Conservation (phyloP, 2,329 filamentous ascomycete species). For the Fusarium sp. region DNA sequence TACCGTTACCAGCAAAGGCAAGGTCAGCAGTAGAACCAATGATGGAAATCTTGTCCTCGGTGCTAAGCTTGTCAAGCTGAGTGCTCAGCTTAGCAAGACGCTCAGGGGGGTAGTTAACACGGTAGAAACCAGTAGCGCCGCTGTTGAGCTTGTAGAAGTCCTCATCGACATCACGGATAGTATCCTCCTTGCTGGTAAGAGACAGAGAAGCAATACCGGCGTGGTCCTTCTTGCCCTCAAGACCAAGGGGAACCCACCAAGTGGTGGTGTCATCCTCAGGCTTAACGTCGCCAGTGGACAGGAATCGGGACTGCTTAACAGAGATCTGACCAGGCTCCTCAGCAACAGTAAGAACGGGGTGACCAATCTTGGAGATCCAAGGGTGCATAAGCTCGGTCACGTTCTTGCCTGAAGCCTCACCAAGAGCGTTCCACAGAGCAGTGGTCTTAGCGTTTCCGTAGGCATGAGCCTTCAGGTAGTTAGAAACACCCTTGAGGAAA, state of each 20-base stretch:
- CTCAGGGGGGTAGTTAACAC: slow-evolving; percentile 91
- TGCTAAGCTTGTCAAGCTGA: slow-evolving; percentile 79
- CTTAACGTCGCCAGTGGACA: slow-evolving; percentile 91
- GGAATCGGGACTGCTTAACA: slow-evolving; percentile 87
- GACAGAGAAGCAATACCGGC: slow-evolving; percentile 73
- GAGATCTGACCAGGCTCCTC: slow-evolving; percentile 87
- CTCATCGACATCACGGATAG: slow-evolving; percentile 78
- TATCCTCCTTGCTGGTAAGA: slow-evolving; percentile 81
- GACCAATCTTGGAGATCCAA: slow-evolving; percentile 96
- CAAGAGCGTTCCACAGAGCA: slow-evolving; percentile 90
- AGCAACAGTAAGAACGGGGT: slow-evolving; percentile 87
- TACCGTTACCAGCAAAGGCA: slow-evolving; percentile 86
- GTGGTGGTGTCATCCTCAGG: slow-evolving; percentile 89
- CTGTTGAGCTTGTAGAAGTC: slow-evolving; percentile 95
- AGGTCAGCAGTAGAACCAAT: slow-evolving; percentile 91
- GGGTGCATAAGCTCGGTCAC: slow-evolving; percentile 89
- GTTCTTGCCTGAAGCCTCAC: slow-evolving; percentile 87
- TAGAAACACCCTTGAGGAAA: slow-evolving; percentile 90
- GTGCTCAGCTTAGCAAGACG: slow-evolving; percentile 84
- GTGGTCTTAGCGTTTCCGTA: slow-evolving; percentile 93
- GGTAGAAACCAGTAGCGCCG: slow-evolving; percentile 87
- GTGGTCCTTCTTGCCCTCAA: slow-evolving; percentile 79
- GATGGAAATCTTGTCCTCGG: slow-evolving; percentile 92
- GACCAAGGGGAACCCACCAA: slow-evolving; percentile 94
- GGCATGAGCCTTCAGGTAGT: slow-evolving; percentile 88